Base-by-base conservation (phyloP, 2,329 filamentous ascomycete genomes). In the Chrysosporium keratinophilum region DNA sequence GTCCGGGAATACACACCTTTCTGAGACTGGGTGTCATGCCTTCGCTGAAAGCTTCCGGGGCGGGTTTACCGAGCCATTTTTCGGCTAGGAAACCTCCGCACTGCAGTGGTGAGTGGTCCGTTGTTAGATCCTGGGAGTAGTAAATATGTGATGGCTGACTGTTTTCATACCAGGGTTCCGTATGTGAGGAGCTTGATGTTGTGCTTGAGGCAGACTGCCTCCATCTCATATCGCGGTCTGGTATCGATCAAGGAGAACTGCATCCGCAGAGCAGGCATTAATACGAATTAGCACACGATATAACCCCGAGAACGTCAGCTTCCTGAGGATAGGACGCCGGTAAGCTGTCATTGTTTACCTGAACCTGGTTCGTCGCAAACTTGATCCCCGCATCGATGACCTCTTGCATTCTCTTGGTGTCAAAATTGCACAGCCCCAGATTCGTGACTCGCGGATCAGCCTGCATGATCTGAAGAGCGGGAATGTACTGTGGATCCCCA, bases 131-230 rank as follows among this genome's bases (percentile, higher is more conserved):
- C 12, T 19, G 23, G 46, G 28, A 31, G 31, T n/a, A 19, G 43
- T n/a, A 11, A 33, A 33, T 11, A 35, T 14, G 48, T 34, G 35
- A 17, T 17, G 39, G 37, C 10, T 17, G 11, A 28, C 23, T 28
- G n/a, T 1, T 5, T 28, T 55, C 63, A 45, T 61, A 68, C 67
- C 46, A 73, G 55, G 15, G 70, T 69, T 1, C 71, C 70, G 55
- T 74, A 74, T 5, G 71, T 73, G n/a, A 74, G 61, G 1, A 74
- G 63, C 52, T 73, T 73, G 48, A 74, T 59, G n/a, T 66, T 59
- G 37, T 73, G 60, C 28, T 66, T 64, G 35, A 60, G 45, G 52
- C 71, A 74, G 17, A 65, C 63, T 2, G 63, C 60, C 3, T 58
- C 67, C 70, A 74, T 73, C 20, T 62, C 63, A 44, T 67, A 62